phyloP scores from a whole-genome alignment of 441 rosid species.

The Francoa sonchifolia region DNA sequence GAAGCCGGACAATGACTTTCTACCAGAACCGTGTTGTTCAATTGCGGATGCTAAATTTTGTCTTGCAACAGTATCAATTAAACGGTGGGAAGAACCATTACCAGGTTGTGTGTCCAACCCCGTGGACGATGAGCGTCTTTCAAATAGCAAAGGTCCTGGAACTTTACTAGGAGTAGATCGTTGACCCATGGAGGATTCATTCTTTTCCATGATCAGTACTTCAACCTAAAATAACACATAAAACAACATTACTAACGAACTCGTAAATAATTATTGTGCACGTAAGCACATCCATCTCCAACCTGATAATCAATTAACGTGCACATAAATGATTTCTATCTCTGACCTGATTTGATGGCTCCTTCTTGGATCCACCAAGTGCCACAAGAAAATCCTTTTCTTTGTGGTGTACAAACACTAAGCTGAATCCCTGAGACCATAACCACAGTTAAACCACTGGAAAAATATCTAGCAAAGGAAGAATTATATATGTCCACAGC shows the following conservation, averaged over 20 bases:
- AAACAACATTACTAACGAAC: conserved; percentile 5
- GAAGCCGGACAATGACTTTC: conserved; percentile 78
- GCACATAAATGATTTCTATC: conserved; percentile 11
- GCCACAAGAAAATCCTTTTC: conserved; percentile 91
- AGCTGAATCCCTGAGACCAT: conserved; percentile 78
- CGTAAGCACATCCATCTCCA: no score
- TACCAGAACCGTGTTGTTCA: conserved; percentile 77
- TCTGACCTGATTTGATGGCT: conserved; percentile 81
- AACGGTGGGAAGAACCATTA: conserved; percentile 47
- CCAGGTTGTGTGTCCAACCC: conserved; percentile 36
- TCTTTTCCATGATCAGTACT: conserved; percentile 61
- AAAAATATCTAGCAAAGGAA: no score
- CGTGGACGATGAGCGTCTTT: conserved; percentile 41
- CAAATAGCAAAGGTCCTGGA: conserved; percentile 34
- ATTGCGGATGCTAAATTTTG: conserved; percentile 67
- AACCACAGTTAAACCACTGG: no score
- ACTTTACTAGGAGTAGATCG: conserved; percentile 41
- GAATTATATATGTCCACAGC: no score
- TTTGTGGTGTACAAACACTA: conserved; percentile 78
- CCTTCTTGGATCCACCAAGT: conserved; percentile 79
- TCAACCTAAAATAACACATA: conserved; percentile 45
- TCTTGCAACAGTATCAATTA: conserved; percentile 43
- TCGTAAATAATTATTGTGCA: no score
- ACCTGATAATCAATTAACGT: not conserved
- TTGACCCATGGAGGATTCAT: conserved; percentile 36